Evolutionary conservation across 1,139 yeast species (phyloP), one percentile per base, ranked within the genome.

Genomic region (Sugiyamaella paludigena): DNA sequence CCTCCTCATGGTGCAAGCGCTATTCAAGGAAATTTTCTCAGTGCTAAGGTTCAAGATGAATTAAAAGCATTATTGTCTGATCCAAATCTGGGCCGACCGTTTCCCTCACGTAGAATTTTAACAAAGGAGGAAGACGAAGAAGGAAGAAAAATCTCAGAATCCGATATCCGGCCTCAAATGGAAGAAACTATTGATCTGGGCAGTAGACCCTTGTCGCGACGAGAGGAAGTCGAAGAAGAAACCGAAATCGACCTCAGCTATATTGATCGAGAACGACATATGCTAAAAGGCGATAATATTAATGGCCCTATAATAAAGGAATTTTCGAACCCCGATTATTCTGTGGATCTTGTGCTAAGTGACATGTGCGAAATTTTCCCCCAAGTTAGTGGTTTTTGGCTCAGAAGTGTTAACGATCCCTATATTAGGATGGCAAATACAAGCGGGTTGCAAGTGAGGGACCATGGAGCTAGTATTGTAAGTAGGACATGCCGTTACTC

Each of bases 321-420:
- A 16, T 7, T 24, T 19, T 28, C 45, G 11, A 19, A 29, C 9
- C 28, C 30, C 15, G 28, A 28, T 43, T 57, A 61, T 50, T 79
- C 81, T 6, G 76, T 82, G 48, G 87, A 91, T 67, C 71, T 91
- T 43, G 79, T 91, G 34, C 64, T 92, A 38, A 87, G 97, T 65
- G 98, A 92, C 73, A 83, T 92, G 83, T 81, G 85, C 67, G 87
- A 76, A 59, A 91, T 95, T 35, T 77, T 80, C 65, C 75, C 81
- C 49, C 91, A 83, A 64, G 72, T 73, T 43, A 66, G 74, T 29
- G 87, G 89, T 2, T 84, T 76, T 64, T 80, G 81, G 77, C 79
- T 77, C 64, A 78, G 84, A 68, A 85, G 92, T 67, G 80, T 84
- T 75, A 83, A 87, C 73, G 76, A 78, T 57, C 95, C 97, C 11